phyloP scores from a whole-genome alignment of 495 filamentous ascomycete genomes.

The Lasiosphaeria ovina region DNA sequence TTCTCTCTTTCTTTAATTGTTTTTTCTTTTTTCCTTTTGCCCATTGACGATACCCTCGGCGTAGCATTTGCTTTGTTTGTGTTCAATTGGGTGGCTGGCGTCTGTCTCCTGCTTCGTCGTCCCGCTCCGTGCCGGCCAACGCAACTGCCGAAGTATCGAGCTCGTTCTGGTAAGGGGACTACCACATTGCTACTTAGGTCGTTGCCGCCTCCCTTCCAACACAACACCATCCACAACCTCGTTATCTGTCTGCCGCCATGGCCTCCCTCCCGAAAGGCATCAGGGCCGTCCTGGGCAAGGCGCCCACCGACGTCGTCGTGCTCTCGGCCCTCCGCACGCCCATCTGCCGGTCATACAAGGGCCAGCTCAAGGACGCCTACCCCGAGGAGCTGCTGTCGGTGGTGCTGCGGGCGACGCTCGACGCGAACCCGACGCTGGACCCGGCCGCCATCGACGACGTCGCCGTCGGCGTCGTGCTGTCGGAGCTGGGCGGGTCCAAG shows the following conservation, averaged over 20 bases:
- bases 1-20: neutral
- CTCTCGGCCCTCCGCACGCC: slow-evolving; percentile 85
- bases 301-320: slow-evolving; percentile 80
- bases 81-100: no score
- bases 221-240: no score
- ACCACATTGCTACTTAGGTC: no score
- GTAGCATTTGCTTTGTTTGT: no score
- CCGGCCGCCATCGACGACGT: slow-evolving; percentile 74
- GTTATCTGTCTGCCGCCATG: slow-evolving; percentile 19
- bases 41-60: no score
- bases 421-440: slow-evolving; percentile 70
- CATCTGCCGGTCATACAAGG: slow-evolving; percentile 76
- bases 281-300: slow-evolving; percentile 74
- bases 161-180: no score
- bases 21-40: no score
- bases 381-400: slow-evolving; percentile 82
- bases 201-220: no score
- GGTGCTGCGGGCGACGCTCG: slow-evolving; percentile 80
- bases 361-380: slow-evolving; percentile 81
- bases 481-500: slow-evolving; percentile 87
- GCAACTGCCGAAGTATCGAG: no score
- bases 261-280: slow-evolving; percentile 52
- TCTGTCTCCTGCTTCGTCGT: no score
- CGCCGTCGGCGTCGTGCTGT: slow-evolving; percentile 80
- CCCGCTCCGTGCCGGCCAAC: no score